Evolutionary conservation across 176 grass and related monocot species (phyloP).

Genomic region (Guadua angustifolia): DNA sequence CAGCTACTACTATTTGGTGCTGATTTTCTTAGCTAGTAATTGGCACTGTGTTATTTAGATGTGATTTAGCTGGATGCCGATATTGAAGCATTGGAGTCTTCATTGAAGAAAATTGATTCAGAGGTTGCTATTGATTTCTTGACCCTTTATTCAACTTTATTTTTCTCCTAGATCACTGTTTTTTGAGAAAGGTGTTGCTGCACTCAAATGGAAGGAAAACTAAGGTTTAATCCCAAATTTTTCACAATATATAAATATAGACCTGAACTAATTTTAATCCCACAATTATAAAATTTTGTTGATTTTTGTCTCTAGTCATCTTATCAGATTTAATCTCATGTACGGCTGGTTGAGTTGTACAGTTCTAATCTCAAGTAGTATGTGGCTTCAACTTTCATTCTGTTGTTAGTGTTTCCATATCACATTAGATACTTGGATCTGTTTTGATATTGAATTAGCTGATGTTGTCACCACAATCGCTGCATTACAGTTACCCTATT

Average conservation of each 20-base stretch:
- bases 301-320: neutral
- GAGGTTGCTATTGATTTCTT: conserved; percentile 46
- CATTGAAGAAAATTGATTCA: conserved; percentile 49
- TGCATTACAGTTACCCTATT: neutral
- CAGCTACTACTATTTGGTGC: conserved; percentile 2
- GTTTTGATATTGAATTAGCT: neutral
- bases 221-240: neutral
- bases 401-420: neutral
- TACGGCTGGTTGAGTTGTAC: neutral
- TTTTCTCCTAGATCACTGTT: neutral
- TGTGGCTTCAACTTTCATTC: neutral
- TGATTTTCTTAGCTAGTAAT: conserved; percentile 10
- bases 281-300: neutral
- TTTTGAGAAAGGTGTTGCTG: neutral
- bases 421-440: neutral
- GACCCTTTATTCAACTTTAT: neutral
- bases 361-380: neutral
- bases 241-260: neutral
- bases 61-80: conserved; percentile 57
- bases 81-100: conserved; percentile 62
- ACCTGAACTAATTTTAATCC: neutral
- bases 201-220: neutral
- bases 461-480: neutral
- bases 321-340: neutral
- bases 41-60: conserved; percentile 47